Evolutionary conservation across 345 rosid species (phyloP).

Genomic region (Brassica nigra): DNA sequence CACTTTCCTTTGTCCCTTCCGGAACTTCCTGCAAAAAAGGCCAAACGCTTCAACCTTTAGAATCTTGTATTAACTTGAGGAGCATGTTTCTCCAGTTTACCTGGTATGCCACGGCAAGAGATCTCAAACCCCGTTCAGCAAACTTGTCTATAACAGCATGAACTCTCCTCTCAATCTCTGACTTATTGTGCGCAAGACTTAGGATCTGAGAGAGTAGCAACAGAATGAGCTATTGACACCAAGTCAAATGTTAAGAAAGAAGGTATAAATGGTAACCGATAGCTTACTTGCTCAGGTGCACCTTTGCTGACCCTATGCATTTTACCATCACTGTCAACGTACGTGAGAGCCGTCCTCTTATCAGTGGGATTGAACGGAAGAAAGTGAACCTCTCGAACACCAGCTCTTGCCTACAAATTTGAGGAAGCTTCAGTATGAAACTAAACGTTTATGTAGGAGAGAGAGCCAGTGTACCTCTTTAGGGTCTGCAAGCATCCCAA

Average conservation of each 20-base stretch:
- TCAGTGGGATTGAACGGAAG: constrained; percentile 99
- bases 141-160: constrained; percentile 94
- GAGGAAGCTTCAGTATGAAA: too few species aligned
- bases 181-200: constrained; percentile 81
- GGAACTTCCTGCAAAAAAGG: constrained; percentile 80
- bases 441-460: too few species aligned
- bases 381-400: constrained; percentile 87
- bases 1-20: constrained; percentile 80
- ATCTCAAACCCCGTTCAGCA: constrained; percentile 91
- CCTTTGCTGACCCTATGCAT: constrained; percentile 99
- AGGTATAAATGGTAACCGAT: not conserved
- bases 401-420: constrained; percentile 68
- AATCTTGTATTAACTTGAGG: constrained; percentile 20
- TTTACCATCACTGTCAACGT: constrained; percentile 70
- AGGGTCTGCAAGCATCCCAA: constrained; percentile 97
- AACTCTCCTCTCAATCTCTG: constrained; percentile 88
- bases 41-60: constrained; percentile 3
- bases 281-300: constrained; percentile 94
- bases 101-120: constrained; percentile 98
- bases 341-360: constrained; percentile 94
- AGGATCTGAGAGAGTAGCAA: constrained; percentile 58
- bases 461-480: constrained; percentile 51
- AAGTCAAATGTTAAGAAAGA: not conserved
- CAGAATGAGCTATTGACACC: constrained; percentile 1
- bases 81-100: constrained; percentile 38